phyloP scores from a whole-genome alignment of 345 rosid genomes.

The Fremontodendron californicum region DNA sequence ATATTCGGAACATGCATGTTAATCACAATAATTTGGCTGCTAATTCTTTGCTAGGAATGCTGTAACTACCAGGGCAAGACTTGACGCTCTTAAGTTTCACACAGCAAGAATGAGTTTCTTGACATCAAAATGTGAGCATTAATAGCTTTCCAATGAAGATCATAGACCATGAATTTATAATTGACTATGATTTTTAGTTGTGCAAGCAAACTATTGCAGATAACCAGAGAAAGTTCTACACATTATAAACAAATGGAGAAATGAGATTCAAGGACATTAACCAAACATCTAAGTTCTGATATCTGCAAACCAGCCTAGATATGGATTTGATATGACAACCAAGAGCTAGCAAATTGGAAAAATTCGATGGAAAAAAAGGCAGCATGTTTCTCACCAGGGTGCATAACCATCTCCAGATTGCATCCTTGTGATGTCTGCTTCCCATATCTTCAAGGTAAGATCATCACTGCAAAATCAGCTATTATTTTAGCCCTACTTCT shows the following conservation, averaged over 20 bases:
- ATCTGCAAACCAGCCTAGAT: not conserved
- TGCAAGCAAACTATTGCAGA: not conserved
- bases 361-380: conserved; percentile 5
- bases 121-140: not conserved
- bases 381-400: conserved; percentile 63
- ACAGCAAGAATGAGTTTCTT: not conserved
- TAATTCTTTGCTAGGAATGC: not conserved
- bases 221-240: not conserved
- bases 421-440: conserved; percentile 47
- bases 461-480: conserved; percentile 75
- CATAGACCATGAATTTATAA: not conserved
- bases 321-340: not conserved
- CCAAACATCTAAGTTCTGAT: not conserved
- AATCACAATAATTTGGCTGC: not conserved
- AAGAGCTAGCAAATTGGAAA: conserved; percentile 9
- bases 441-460: conserved; percentile 91
- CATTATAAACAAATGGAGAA: not conserved
- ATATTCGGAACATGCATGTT: not conserved
- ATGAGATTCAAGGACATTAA: not conserved
- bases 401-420: conserved; percentile 62
- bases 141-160: not conserved
- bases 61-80: not conserved
- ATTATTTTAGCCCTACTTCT: conserved; percentile 6
- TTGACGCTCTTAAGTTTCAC: conserved; percentile 1
- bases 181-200: not conserved